Percentiles rank a stretch among this genome's conserved stretches.
Evolutionary conservation across 2,329 filamentous ascomycete genomes (phyloP).

Genomic region (Colletotrichum neosansevieriae): DNA sequence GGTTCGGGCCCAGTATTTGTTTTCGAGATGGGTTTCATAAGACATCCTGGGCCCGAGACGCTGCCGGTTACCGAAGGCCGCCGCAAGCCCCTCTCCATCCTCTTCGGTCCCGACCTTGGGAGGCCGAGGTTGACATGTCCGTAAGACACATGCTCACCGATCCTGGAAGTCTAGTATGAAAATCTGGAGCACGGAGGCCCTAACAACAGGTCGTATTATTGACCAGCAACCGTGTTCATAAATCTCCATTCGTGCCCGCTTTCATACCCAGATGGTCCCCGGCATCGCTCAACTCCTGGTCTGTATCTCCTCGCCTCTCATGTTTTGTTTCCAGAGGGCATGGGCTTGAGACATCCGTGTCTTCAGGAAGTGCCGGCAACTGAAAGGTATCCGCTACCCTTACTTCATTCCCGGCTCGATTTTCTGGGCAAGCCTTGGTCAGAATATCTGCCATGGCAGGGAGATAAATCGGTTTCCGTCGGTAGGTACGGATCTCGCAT

Average conservation of each 20-base stretch:
- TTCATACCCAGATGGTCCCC: neutral
- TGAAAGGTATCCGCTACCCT: neutral
- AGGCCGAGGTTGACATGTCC: conserved; percentile 1
- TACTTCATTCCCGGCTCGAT: neutral
- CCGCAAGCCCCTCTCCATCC: neutral
- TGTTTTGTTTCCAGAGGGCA: conserved; percentile 21
- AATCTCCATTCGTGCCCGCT: conserved; percentile 8
- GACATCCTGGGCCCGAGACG: neutral
- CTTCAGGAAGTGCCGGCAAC: conserved; percentile 1
- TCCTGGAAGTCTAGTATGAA: neutral
- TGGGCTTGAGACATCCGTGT: conserved; percentile 6
- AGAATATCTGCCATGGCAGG: neutral
- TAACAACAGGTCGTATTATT: conserved; percentile 7
- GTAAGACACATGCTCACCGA: conserved; percentile 10
- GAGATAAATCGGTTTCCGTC: too few species aligned
- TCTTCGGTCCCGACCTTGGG: neutral
- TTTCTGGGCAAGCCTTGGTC: neutral
- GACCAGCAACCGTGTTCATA: neutral
- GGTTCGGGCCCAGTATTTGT: neutral
- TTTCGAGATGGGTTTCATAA: neutral
- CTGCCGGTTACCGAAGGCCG: conserved; percentile 15
- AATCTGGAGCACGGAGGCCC: conserved; percentile 19
- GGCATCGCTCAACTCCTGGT: neutral
- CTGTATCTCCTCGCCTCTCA: conserved; percentile 1
- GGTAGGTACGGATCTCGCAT: too few species aligned